These are phyloP conservation scores for Talaromyces trachyspermus DNA, from an alignment of 495 filamentous ascomycete genomes.

Conservation along the genomic window DNA sequence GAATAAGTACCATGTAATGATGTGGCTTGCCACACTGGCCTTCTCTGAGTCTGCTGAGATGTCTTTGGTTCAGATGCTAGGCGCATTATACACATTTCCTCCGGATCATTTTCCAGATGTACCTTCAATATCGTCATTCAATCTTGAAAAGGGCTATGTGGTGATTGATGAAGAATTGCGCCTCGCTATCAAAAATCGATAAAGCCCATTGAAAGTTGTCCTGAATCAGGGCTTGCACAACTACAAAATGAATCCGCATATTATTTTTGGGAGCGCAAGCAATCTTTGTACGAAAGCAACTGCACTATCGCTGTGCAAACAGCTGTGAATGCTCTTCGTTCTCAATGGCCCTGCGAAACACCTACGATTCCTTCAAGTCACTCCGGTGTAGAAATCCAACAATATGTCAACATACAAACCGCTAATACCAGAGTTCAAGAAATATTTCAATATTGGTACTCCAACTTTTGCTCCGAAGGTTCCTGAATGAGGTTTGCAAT, in stretches of 20 bases:
- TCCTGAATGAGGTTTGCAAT: background rate
- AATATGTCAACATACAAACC: background rate
- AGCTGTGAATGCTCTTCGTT: background rate
- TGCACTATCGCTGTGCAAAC: background rate
- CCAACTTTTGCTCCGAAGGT: background rate
- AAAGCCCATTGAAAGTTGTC: background rate
- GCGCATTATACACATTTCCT: slow-evolving; percentile 24
- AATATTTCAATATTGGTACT: background rate
- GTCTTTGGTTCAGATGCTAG: slow-evolving; percentile 26
- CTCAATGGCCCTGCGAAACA: slow-evolving; percentile 1
- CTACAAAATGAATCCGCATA: slow-evolving; percentile 2
- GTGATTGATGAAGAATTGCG: background rate
- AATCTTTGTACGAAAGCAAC: slow-evolving; percentile 11
- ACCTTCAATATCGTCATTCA: slow-evolving; percentile 8
- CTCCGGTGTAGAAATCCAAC: background rate
- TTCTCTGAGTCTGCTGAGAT: slow-evolving; percentile 20
- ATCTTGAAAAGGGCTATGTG: background rate
- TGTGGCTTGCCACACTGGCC: slow-evolving; percentile 37
- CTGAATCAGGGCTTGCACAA: background rate
- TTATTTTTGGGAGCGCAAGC: background rate
- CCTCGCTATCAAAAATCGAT: background rate
- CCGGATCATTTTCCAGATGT: slow-evolving; percentile 12
- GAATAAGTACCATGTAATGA: slow-evolving; percentile 35
- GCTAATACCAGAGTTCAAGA: background rate
- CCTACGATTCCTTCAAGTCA: background rate